A percentile compares a stretch with the other conserved stretches of the same genome.
phyloP scores from a whole-genome alignment of 371 early-diverging fungal genomes.

The Funneliformis caledonium region DNA sequence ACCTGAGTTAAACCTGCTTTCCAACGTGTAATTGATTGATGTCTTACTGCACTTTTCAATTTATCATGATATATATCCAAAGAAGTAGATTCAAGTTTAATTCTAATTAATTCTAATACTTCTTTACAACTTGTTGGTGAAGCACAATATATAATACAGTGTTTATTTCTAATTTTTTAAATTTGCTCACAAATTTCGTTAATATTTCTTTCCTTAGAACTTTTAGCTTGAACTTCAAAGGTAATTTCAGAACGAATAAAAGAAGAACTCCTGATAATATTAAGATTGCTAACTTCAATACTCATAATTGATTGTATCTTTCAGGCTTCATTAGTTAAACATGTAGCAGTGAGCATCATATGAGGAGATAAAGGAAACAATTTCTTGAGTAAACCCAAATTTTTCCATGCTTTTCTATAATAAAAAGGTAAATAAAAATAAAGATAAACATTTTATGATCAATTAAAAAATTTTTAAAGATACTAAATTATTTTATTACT shows the following conservation, averaged over 20 bases:
- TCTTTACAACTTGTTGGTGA: constrained; percentile 92
- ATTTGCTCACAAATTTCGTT: constrained; percentile 81
- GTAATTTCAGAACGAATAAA: not conserved
- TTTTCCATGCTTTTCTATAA: constrained; percentile 7
- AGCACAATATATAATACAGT: constrained; percentile 97
- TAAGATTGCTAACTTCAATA: not conserved
- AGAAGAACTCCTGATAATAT: not conserved
- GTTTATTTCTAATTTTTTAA: constrained; percentile 67
- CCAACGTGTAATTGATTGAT: constrained; percentile 68
- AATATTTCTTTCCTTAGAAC: constrained; percentile 44
- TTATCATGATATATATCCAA: constrained; percentile 24
- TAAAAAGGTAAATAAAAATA: not conserved
- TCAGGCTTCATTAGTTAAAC: not conserved
- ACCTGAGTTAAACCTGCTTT: constrained; percentile 77
- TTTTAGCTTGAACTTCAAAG: not conserved
- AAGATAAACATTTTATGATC: not conserved
- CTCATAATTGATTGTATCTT: not conserved
- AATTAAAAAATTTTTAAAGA: not conserved
- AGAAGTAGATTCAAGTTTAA: constrained; percentile 71
- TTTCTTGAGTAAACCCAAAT: not conserved
- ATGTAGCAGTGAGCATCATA: not conserved
- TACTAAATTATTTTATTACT: not conserved
- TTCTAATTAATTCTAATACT: constrained; percentile 72
- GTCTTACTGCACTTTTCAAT: not conserved
- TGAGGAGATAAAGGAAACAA: not conserved